Conservation (phyloP, 2,329 filamentous ascomycete genomes). For the Fusarium avenaceum region DNA sequence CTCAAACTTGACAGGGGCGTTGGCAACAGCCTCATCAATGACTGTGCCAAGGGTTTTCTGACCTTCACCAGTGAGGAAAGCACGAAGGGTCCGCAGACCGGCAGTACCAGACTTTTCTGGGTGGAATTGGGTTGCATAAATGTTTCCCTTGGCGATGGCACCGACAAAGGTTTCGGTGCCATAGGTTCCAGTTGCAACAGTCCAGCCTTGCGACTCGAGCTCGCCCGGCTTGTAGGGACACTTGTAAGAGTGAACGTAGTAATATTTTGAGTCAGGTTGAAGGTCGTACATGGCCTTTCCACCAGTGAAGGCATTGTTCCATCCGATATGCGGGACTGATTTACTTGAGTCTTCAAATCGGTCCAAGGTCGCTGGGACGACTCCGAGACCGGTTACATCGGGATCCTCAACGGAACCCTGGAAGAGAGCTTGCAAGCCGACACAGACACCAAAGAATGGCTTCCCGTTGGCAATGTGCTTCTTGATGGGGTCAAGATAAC, state of each 20-base stretch:
- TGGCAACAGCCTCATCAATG: constrained; percentile 34
- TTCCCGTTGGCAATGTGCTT: constrained; percentile 91
- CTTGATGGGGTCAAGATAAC: constrained; percentile 85
- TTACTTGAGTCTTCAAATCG: constrained; percentile 84
- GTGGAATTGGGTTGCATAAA: constrained; percentile 96
- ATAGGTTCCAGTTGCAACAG: constrained; percentile 90
- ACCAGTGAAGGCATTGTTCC: constrained; percentile 87
- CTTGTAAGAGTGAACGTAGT: constrained; percentile 97
- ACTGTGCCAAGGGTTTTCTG: constrained; percentile 62
- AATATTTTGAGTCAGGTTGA: constrained; percentile 89
- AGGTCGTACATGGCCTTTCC: constrained; percentile 78
- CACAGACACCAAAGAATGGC: constrained; percentile 98
- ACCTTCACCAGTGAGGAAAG: constrained; percentile 83
- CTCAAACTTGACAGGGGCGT: constrained; percentile 41
- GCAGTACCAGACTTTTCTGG: constrained; percentile 96
- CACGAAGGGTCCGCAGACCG: constrained; percentile 84
- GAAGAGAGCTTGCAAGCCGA: constrained; percentile 92
- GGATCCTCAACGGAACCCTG: constrained; percentile 85
- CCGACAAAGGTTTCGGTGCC: constrained; percentile 92
- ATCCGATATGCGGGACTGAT: constrained; percentile 98
- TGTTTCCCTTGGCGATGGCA: constrained; percentile 85
- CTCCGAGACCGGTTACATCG: constrained; percentile 77
- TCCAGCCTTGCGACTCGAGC: constrained; percentile 87
- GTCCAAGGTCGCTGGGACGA: constrained; percentile 78
- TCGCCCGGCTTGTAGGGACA: constrained; percentile 79